Base-by-base conservation (phyloP, 2,329 filamentous ascomycete genomes). In the Tolypocladium sp. region DNA sequence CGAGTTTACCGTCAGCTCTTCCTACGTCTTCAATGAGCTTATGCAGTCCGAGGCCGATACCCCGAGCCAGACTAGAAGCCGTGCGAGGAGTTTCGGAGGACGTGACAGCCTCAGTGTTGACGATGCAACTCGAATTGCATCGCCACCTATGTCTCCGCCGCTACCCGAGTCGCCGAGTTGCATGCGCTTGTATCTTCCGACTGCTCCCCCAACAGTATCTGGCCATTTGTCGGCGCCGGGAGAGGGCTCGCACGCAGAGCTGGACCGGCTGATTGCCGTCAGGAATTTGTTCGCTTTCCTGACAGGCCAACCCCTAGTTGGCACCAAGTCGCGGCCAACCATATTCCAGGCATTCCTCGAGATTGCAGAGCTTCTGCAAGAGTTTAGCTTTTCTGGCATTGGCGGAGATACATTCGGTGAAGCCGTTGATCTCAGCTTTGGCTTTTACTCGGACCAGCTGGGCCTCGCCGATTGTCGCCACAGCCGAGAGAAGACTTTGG, bases 401-500 rank as follows among this genome's bases (percentile, higher is more conserved):
- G 82, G 85, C 61, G 82, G 81, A 8, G 77, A 79, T 20, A 83
- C 79, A 0, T 87, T 82, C 69, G 86, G 86, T 46, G 80, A 82
- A 57, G 78, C 79, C 2, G 83, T 84, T 1, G 78, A 85, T 53
- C 76, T 84, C 20, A 88, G 86, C 69, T 91, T 92, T 65, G 79
- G 85, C 61, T 84, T 83, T 66, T 95, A 92, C 68, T 84, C 92
- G 61, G 87, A 92, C 54, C 88, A 94, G 70, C 78, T 92, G 61
- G 81, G 79, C 25, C 76, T 97, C 38, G 88, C 85, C 3, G 93
- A 97, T 72, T 88, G 96, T 54, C 82, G 92, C 58, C 77, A 83
- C 61, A 96, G 90, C 70, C 83, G 88, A 33, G 91, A 96, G 69
- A 95, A 94, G 79, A 96, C 90, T 0, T 80, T 97, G 30, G 91